These are phyloP conservation scores for Colletotrichum orchidophilum DNA, from an alignment of 2,329 filamentous ascomycete genomes.

Conservation along the genomic window DNA sequence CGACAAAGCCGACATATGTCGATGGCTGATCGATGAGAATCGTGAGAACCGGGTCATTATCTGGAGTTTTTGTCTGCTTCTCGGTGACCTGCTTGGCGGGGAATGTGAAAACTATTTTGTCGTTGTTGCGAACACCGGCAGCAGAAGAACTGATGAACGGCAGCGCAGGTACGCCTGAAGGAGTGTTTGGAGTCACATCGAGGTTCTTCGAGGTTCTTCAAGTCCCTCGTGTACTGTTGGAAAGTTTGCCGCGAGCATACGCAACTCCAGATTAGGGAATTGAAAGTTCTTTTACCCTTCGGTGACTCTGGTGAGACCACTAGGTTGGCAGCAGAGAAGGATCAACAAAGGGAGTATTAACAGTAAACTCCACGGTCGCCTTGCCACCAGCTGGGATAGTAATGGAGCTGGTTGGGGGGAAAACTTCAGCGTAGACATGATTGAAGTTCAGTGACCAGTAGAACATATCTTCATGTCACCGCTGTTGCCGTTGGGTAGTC, in stretches of 20 bases:
- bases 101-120: conserved; percentile 16
- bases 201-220: conserved; percentile 4
- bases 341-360: neutral
- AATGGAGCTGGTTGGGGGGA: neutral
- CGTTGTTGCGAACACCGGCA: conserved; percentile 10
- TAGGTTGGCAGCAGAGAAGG: conserved; percentile 11
- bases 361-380: conserved; percentile 1
- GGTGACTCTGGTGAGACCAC: conserved; percentile 18
- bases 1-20: conserved; percentile 16
- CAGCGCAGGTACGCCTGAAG: neutral
- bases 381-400: conserved; percentile 13
- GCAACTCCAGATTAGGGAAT: conserved; percentile 18
- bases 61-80: neutral
- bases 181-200: neutral
- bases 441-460: conserved; percentile 22
- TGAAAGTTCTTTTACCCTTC: neutral
- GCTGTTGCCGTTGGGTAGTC: conserved; percentile 3
- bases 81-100: conserved; percentile 10
- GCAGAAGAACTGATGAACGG: conserved; percentile 15
- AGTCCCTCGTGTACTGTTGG: conserved; percentile 14
- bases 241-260: neutral
- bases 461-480: conserved; percentile 17
- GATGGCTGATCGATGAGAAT: conserved; percentile 17
- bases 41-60: conserved; percentile 12
- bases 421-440: conserved; percentile 1